Percentiles rank a stretch among this genome's conserved stretches.
Evolutionary conservation across 768 basidiomycete species (phyloP).

Genomic region (Cantharellus cinnabarinus): DNA sequence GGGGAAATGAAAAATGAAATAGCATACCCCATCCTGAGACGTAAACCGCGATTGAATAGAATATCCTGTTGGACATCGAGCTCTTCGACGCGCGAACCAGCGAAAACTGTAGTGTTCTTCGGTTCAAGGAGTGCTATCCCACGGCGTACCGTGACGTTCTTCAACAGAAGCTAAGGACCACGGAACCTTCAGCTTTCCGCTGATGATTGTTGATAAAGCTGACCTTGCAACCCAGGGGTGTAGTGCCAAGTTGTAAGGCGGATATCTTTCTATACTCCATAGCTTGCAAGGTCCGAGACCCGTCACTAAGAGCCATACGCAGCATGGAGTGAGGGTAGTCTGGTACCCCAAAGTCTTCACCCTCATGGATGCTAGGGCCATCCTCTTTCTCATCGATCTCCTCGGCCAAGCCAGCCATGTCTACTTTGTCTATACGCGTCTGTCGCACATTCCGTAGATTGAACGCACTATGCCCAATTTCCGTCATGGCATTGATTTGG

Average conservation of each 20-base stretch:
- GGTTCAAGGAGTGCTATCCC: constrained; percentile 69
- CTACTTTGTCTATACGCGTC: constrained; percentile 40
- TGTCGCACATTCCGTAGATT: constrained; percentile 48
- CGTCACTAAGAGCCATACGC: constrained; percentile 57
- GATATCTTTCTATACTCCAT: constrained; percentile 58
- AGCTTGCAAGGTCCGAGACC: constrained; percentile 42
- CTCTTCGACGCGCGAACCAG: constrained; percentile 41
- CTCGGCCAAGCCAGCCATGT: constrained; percentile 31
- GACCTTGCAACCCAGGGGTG: constrained; percentile 72
- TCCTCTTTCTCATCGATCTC: constrained; percentile 16
- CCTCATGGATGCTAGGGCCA: constrained; percentile 21
- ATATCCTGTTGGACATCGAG: constrained; percentile 35
- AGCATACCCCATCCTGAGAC: constrained; percentile 45
- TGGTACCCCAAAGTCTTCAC: constrained; percentile 57
- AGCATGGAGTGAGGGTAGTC: constrained; percentile 70
- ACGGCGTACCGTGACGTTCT: constrained; percentile 41
- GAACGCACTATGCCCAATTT: constrained; percentile 71
- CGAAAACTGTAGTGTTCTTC: constrained; percentile 24
- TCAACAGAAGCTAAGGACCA: constrained; percentile 38
- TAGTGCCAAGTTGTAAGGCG: constrained; percentile 48
- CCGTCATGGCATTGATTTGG: constrained; percentile 57
- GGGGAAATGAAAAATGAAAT: too few species aligned
- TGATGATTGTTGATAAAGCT: not conserved
- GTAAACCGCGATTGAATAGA: constrained; percentile 42
- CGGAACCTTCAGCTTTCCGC: too few species aligned